Evolutionary conservation across 257 asterid genomes (phyloP), one percentile per base, ranked within the genome.

Genomic region (Nemophila menziesii): DNA sequence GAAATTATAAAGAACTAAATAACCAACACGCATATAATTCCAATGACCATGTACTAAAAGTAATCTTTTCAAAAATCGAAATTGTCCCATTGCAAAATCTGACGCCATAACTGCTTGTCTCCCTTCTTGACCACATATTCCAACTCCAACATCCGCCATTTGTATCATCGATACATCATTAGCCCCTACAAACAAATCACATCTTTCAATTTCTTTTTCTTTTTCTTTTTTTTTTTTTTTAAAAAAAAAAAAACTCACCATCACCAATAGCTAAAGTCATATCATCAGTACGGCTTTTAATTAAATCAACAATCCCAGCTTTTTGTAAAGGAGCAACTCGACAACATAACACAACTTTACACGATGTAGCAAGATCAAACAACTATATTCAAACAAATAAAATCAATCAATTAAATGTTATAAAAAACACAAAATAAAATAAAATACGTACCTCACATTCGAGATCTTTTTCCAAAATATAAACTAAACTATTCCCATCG

Each of bases 91-190:
- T 20, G 99, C 94, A 74, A 85, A 90, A 71, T 90, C 99, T 19
- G 99, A 77, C 19, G 99, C 99, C 99, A 90, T 90, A 66, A 90
- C 99, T 36, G 96, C 99, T 75, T 90, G 99, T 51, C 96, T 93
- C 69, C 99, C 99, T 74, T 90, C 99, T 65, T 79, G 94, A 59
- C 99, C 99, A 71, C 94, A 81, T 58, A 90, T 77, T 55, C 99
- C 99, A 61, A 90, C 94, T 62, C 99, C 99, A 74, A 90, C 94
- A 73, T 90, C 99, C 42, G 99, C 96, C 96, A 90, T 90, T 85
- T 90, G 99, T 63, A 90, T 90, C 99, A 90, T 90, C 51, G 99
- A 90, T 67, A 90, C 96, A 49, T 90, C 99, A 61, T 90, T 90
- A 11, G 99, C 99, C 62, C 99, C 99, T 90, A 62, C 17, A 57